Evolutionary conservation across 116 monocot species (phyloP).

Genomic region (Trichopus zeylanicus): DNA sequence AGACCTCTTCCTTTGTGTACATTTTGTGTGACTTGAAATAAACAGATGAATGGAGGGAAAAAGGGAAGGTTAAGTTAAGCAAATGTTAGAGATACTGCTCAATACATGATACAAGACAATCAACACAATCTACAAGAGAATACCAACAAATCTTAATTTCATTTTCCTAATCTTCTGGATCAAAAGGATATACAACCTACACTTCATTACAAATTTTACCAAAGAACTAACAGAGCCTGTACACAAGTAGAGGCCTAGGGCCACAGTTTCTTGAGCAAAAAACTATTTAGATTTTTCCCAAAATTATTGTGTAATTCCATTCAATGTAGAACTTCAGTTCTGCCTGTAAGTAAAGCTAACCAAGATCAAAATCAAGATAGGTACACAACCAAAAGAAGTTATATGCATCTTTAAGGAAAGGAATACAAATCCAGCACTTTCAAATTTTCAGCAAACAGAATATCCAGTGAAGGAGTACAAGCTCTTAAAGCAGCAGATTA

Average conservation of each 20-base stretch:
- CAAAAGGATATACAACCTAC: too few species aligned
- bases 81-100: neutral
- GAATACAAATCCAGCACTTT: neutral
- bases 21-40: constrained; percentile 16
- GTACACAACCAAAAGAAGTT: too few species aligned
- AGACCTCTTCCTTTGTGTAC: constrained; percentile 74
- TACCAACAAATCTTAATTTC: too few species aligned
- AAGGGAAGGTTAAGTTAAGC: neutral
- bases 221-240: too few species aligned
- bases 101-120: neutral
- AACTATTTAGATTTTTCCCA: too few species aligned
- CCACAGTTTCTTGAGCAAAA: too few species aligned
- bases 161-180: too few species aligned
- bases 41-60: neutral
- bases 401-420: neutral
- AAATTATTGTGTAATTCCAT: too few species aligned
- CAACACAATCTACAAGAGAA: too few species aligned
- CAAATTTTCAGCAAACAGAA: neutral
- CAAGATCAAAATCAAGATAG: neutral
- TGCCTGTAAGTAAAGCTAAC: neutral
- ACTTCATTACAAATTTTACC: too few species aligned
- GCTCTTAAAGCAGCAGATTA: neutral
- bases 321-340: neutral
- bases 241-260: too few species aligned
- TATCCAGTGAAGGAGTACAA: neutral